A percentile compares a stretch with the other conserved stretches of the same genome.
phyloP scores from a whole-genome alignment of 2,329 filamentous ascomycete species.

The Leptosphaerulina australis region DNA sequence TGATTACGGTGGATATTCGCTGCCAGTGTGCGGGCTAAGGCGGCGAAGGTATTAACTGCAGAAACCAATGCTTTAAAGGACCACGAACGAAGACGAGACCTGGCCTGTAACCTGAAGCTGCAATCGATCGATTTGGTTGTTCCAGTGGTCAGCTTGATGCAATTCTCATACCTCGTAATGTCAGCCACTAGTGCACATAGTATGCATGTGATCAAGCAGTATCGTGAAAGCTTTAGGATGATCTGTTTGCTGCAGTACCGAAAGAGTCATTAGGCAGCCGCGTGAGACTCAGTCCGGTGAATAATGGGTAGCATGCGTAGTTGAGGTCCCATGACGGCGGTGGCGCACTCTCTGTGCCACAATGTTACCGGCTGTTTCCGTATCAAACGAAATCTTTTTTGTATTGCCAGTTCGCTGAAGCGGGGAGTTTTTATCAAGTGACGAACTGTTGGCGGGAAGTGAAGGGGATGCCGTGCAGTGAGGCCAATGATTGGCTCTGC shows the following conservation, averaged over 20 bases:
- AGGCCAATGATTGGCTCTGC: slow-evolving; percentile 15
- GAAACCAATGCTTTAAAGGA: neutral
- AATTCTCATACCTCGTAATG: too few species aligned
- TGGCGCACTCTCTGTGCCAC: neutral
- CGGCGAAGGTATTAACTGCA: neutral
- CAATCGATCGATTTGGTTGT: neutral
- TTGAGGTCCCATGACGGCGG: neutral
- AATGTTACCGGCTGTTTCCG: neutral
- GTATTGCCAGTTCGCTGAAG: too few species aligned
- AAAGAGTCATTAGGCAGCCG: neutral
- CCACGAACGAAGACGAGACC: too few species aligned
- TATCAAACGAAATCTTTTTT: too few species aligned
- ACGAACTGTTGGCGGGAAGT: slow-evolving; percentile 3
- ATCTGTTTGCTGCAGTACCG: neutral
- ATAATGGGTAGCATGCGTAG: neutral
- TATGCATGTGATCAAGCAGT: neutral
- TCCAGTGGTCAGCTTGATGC: neutral
- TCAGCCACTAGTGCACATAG: neutral
- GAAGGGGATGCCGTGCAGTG: neutral
- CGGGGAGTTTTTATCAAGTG: too few species aligned
- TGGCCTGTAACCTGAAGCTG: neutral
- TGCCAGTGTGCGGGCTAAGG: neutral
- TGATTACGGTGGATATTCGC: neutral
- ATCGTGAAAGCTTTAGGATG: neutral
- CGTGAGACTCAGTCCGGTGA: slow-evolving; percentile 7